Percentiles rank a stretch among this genome's conserved stretches.
phyloP scores from a whole-genome alignment of 345 rosid genomes.

The Ceriops zippeliana region DNA sequence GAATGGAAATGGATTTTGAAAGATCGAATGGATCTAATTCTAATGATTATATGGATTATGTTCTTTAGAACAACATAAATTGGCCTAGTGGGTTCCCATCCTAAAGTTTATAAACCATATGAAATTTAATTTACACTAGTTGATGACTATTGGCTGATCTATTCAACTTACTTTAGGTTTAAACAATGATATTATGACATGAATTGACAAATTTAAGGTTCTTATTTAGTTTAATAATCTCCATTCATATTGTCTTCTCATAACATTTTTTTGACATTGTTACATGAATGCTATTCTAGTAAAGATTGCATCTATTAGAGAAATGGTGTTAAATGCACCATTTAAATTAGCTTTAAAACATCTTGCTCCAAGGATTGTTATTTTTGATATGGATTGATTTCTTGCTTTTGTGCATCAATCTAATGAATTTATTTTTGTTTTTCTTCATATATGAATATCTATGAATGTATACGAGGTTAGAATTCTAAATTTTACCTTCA shows the following conservation, averaged over 20 bases:
- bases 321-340: no score
- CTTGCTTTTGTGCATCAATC: conserved; percentile 88
- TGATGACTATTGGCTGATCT: conserved; percentile 72
- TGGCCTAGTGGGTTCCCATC: conserved; percentile 70
- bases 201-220: no score
- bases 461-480: background rate
- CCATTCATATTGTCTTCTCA: no score
- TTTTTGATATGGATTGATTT: conserved; percentile 48
- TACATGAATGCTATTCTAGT: no score
- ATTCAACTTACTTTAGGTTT: conserved; percentile 51
- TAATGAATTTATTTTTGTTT: conserved; percentile 76
- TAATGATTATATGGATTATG: conserved; percentile 29
- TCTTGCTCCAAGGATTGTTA: conserved; percentile 36
- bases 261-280: no score
- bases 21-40: background rate
- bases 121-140: conserved; percentile 88
- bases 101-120: conserved; percentile 85
- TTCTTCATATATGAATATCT: conserved; percentile 53
- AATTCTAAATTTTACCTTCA: background rate
- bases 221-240: no score
- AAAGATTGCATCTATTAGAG: no score
- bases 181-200: conserved; percentile 32
- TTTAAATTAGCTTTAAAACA: no score
- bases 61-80: conserved; percentile 55
- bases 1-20: no score